These are phyloP conservation scores for Avena insularis DNA, from an alignment of 176 grass and related monocot genomes.

Conservation along the genomic window DNA sequence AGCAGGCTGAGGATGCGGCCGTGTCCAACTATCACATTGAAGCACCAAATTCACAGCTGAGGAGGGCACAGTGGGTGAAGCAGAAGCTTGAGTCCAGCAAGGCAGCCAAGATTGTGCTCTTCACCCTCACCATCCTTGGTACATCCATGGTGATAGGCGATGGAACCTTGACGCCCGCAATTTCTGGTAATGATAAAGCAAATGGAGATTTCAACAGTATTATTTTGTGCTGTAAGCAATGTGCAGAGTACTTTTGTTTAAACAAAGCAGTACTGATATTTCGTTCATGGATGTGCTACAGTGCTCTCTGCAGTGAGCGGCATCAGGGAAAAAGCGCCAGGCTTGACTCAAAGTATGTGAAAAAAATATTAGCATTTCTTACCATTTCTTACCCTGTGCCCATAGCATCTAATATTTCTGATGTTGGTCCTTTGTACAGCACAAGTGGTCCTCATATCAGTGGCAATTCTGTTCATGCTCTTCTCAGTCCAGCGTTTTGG, in stretches of 20 bases:
- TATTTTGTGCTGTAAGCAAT: background rate
- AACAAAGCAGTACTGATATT: background rate
- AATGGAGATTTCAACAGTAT: background rate
- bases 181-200: constrained; percentile 52
- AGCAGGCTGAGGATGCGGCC: constrained; percentile 66
- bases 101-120: constrained; percentile 54
- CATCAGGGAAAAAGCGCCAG: constrained; percentile 64
- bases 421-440: constrained; percentile 37
- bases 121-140: constrained; percentile 64
- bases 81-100: constrained; percentile 55
- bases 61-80: constrained; percentile 58
- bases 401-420: background rate
- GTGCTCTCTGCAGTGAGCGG: constrained; percentile 70
- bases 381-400: background rate
- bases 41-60: constrained; percentile 41
- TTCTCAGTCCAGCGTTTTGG: constrained; percentile 73
- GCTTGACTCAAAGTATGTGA: constrained; percentile 61
- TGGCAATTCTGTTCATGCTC: constrained; percentile 65
- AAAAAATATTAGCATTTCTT: background rate
- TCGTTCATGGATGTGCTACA: constrained; percentile 22
- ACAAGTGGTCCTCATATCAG: constrained; percentile 60
- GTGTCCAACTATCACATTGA: constrained; percentile 66
- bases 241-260: background rate
- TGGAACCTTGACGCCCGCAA: constrained; percentile 68
- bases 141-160: constrained; percentile 86